phyloP scores from a whole-genome alignment of 2,329 filamentous ascomycete genomes.

The Chaetomium strumarium region DNA sequence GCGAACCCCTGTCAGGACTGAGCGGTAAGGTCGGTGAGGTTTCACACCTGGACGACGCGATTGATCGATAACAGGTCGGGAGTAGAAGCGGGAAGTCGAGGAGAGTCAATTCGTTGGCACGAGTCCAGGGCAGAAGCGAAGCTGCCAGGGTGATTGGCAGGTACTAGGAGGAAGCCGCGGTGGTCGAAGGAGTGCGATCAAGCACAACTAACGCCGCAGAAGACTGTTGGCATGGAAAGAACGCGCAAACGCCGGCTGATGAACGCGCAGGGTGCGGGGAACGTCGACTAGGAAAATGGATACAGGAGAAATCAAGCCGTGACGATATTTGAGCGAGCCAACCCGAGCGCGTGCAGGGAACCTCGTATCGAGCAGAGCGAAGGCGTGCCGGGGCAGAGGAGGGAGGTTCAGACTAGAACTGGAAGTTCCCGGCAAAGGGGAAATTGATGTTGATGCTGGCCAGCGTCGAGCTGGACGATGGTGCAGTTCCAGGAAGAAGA shows the following conservation, averaged over 20 bases:
- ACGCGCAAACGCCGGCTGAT: not conserved
- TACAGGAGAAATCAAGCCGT: not conserved
- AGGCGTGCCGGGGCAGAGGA: slow-evolving; percentile 11
- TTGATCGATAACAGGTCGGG: not conserved
- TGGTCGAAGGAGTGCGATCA: slow-evolving; percentile 10
- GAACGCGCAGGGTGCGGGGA: slow-evolving; percentile 3
- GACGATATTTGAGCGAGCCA: not conserved
- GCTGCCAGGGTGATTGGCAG: not conserved
- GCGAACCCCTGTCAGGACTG: not conserved
- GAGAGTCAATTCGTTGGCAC: not conserved
- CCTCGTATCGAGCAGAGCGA: slow-evolving; percentile 11
- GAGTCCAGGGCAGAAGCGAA: not conserved
- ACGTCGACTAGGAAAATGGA: not conserved
- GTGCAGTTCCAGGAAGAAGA: slow-evolving; percentile 11
- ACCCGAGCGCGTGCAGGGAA: slow-evolving; percentile 1
- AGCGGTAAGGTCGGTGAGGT: not conserved
- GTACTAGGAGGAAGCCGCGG: not conserved
- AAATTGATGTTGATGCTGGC: slow-evolving; percentile 16
- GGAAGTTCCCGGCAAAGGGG: slow-evolving; percentile 11
- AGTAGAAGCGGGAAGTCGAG: not conserved
- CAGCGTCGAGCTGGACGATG: slow-evolving; percentile 19
- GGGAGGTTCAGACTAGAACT: not conserved
- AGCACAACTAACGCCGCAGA: slow-evolving; percentile 6
- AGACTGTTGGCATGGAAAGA: slow-evolving; percentile 8
- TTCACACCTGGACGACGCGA: not conserved